These are phyloP conservation scores for Aquilaria yunnanensis DNA, from an alignment of 345 rosid species.

Conservation along the genomic window DNA sequence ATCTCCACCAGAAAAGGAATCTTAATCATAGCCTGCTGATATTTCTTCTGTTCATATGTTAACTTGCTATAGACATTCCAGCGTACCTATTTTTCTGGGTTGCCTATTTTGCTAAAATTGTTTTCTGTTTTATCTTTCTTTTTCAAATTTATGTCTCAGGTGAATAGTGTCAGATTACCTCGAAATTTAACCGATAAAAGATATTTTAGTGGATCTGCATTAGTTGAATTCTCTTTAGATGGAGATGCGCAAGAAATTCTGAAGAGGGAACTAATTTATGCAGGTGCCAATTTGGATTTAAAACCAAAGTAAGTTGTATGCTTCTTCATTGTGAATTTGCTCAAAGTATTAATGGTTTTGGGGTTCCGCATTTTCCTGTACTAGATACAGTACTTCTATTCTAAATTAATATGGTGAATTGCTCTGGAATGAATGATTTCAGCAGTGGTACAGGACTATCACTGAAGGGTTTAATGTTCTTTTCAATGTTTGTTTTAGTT, in stretches of 20 bases:
- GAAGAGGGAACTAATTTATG: slow-evolving; percentile 31
- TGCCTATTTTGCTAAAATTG: not conserved
- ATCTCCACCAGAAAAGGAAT: too few relatives aligned
- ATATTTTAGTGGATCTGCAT: slow-evolving; percentile 44
- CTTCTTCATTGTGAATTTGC: not conserved
- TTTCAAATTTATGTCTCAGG: slow-evolving; percentile 20
- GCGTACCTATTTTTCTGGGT: not conserved
- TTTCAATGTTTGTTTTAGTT: too few relatives aligned
- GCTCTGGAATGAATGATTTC: not conserved
- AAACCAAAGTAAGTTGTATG: slow-evolving; percentile 34
- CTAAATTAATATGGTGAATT: not conserved
- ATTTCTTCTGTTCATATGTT: too few relatives aligned
- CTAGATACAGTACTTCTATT: not conserved
- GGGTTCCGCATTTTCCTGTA: not conserved
- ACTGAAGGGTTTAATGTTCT: too few relatives aligned
- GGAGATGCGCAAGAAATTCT: slow-evolving; percentile 32
- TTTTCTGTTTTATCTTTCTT: not conserved
- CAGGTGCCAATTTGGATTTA: slow-evolving; percentile 37
- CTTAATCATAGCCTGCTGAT: too few relatives aligned
- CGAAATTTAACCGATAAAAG: slow-evolving; percentile 41
- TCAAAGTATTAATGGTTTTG: not conserved
- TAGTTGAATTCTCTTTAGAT: slow-evolving; percentile 49
- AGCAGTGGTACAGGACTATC: too few relatives aligned
- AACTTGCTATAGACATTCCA: too few relatives aligned
- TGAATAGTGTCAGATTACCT: slow-evolving; percentile 51